A percentile compares a stretch with the other conserved stretches of the same genome.
Conservation (phyloP, 345 rosid species). For the Limnanthes douglasii region DNA sequence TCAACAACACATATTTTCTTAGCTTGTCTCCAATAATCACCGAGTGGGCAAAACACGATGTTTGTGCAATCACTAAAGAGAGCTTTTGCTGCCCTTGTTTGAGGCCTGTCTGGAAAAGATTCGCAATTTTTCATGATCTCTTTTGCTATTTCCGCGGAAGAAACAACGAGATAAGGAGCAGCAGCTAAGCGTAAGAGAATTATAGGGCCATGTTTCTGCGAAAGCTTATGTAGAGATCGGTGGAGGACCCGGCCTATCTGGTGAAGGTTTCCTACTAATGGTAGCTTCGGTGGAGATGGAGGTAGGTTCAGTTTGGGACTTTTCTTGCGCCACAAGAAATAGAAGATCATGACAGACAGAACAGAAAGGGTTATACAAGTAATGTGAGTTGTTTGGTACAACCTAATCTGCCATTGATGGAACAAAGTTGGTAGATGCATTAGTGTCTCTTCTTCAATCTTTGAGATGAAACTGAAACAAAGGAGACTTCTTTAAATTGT, state of each 20-base stretch:
- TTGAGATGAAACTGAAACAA: too few relatives aligned
- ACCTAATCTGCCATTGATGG: too few relatives aligned
- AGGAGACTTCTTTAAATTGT: too few relatives aligned
- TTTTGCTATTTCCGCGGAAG: conserved; percentile 1
- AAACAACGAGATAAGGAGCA: not conserved
- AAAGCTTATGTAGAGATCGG: not conserved
- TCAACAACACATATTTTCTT: conserved; percentile 8
- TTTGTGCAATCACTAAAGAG: conserved; percentile 4
- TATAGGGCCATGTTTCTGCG: conserved; percentile 1
- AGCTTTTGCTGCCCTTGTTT: not conserved
- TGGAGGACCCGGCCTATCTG: not conserved
- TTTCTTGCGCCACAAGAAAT: too few relatives aligned
- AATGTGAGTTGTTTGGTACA: too few relatives aligned
- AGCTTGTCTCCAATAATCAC: conserved; percentile 11
- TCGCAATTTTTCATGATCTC: conserved; percentile 3
- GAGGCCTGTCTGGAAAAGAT: not conserved
- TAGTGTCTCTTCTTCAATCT: too few relatives aligned
- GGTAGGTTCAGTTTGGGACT: conserved; percentile 1
- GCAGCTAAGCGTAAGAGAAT: conserved; percentile 1
- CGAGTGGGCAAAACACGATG: conserved; percentile 15
- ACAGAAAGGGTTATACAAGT: too few relatives aligned
- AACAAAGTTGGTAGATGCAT: too few relatives aligned
- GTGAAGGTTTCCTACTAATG: not conserved
- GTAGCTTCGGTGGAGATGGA: conserved; percentile 4
- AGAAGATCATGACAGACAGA: too few relatives aligned